Evolutionary conservation across 306 rosid species (phyloP), one percentile per base, ranked within the genome.

Genomic region (Arachis stenosperma): DNA sequence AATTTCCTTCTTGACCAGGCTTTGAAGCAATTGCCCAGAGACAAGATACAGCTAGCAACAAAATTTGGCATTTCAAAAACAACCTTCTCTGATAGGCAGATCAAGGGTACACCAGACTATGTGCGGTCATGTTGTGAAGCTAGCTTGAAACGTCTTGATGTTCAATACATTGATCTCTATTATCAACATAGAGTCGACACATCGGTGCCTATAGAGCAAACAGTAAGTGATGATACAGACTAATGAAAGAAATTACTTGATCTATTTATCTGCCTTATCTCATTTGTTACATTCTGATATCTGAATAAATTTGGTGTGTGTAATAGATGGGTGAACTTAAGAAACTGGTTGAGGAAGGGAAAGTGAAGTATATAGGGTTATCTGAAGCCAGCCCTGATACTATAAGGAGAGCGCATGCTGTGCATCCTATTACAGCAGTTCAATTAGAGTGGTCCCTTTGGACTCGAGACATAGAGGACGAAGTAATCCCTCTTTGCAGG

Each of bases 371-470:
- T 52, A 77, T 92, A 41, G 98, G 93, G 36, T 67, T 86, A 65
- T 89, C 96, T 70, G 98, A 89, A 61, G 92, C 98, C 2, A 84
- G 90, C 67, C 83, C 90, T 1, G 89, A 92, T 62, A 88, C 96
- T 42, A 86, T 89, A 79, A 87, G 82, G 63, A 89, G 97, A 78
- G 97, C 96, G 3, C 96, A 91, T 78, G 91, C 89, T 2, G 88
- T 89, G 76, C 97, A 89, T 80, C 96, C 93, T 3, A 78, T 91
- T 72, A 86, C 93, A 0, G 96, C 93, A 9, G 8, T 91, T 9
- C 97, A 89, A 65, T 84, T 86, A 71, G 96, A 91, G 75, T 91
- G 91, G 91, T 91, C 97, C 4, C 78, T 91, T 0, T 91, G 96
- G 93, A 76, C 85, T 42, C 93, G 97, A 39, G 97, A 91, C 22